Evolutionary conservation across 192 early-diverging fungal species (phyloP).

Genomic region (Backusella parvicylindrica): DNA sequence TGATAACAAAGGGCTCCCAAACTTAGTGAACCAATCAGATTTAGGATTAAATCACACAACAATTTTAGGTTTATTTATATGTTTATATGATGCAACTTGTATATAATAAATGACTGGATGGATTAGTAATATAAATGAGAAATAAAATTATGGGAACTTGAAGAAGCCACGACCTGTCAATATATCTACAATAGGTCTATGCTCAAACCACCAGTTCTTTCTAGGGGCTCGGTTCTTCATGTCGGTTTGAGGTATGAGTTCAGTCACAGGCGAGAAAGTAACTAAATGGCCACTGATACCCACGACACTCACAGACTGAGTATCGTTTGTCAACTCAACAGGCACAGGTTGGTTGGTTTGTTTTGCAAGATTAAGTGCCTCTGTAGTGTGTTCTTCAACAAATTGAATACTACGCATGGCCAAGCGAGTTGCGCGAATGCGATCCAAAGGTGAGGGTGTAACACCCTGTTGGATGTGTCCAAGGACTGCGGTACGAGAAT

Average conservation of each 20-base stretch:
- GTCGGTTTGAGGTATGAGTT: conserved; percentile 70
- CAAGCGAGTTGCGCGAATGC: conserved; percentile 85
- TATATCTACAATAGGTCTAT: conserved; percentile 16
- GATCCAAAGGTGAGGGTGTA: conserved; percentile 88
- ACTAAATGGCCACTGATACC: conserved; percentile 80
- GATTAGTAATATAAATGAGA: background rate
- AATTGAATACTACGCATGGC: conserved; percentile 84
- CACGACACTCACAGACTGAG: conserved; percentile 68
- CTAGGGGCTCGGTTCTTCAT: conserved; percentile 71
- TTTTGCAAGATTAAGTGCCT: conserved; percentile 47
- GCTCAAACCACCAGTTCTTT: conserved; percentile 65
- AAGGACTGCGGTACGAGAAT: conserved; percentile 84
- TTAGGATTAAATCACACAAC: background rate
- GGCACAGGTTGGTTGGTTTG: conserved; percentile 47
- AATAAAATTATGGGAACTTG: background rate
- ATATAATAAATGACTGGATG: background rate
- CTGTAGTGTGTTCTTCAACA: conserved; percentile 64
- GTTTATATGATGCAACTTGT: background rate
- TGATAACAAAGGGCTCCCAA: background rate
- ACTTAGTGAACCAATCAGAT: background rate
- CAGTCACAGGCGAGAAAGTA: conserved; percentile 65
- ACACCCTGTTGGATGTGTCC: conserved; percentile 97
- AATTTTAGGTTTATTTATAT: background rate
- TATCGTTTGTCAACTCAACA: conserved; percentile 53
- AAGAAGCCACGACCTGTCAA: conserved; percentile 18